Evolutionary conservation across 768 basidiomycete species (phyloP).

Genomic region (Pisolithus albus): DNA sequence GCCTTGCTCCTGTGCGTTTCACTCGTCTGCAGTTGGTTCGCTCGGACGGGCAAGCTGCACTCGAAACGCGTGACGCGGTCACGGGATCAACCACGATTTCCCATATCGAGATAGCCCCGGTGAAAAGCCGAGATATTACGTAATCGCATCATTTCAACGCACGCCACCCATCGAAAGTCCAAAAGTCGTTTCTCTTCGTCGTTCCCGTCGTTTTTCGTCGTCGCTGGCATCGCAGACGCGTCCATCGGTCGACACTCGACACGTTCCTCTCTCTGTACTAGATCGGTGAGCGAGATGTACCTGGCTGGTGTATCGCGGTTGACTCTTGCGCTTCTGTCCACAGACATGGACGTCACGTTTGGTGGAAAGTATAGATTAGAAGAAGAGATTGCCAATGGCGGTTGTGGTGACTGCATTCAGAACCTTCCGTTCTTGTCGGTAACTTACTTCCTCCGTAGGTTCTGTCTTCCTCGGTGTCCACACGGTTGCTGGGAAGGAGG

Average conservation of each 20-base stretch:
- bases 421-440: background rate
- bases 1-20: no score
- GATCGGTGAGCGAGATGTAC: background rate
- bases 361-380: slow-evolving; percentile 75
- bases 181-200: slow-evolving; percentile 10
- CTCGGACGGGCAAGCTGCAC: background rate
- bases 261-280: background rate
- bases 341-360: slow-evolving; percentile 38
- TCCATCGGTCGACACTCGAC: background rate
- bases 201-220: background rate
- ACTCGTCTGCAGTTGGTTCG: background rate
- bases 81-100: slow-evolving; percentile 13
- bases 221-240: background rate
- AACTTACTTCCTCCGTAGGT: slow-evolving; percentile 35
- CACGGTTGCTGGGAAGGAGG: slow-evolving; percentile 75
- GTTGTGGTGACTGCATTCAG: slow-evolving; percentile 47
- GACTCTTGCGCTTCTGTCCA: background rate
- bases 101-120: background rate
- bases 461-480: slow-evolving; percentile 76
- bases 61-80: slow-evolving; percentile 21
- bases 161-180: slow-evolving; percentile 1
- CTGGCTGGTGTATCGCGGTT: background rate
- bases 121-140: slow-evolving; percentile 13
- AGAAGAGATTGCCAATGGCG: slow-evolving; percentile 75
- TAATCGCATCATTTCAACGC: slow-evolving; percentile 13